These are phyloP conservation scores for Lentinula raphanica DNA, from an alignment of 768 basidiomycete species.

Conservation along the genomic window DNA sequence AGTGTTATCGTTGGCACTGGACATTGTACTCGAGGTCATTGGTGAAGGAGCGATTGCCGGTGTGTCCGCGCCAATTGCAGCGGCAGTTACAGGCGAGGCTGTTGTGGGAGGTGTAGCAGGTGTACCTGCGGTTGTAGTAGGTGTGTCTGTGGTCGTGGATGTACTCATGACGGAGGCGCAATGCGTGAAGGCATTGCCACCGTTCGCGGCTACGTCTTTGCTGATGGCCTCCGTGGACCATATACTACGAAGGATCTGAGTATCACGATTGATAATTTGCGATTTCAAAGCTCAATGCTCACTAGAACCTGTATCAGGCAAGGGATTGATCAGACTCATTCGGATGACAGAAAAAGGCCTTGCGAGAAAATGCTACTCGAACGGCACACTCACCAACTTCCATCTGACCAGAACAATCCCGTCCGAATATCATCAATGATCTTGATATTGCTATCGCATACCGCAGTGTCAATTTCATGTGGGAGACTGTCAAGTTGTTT, in stretches of 20 bases:
- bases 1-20: no score
- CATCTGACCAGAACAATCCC: slow-evolving; percentile 14
- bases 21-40: no score
- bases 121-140: not conserved
- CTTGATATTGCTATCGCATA: slow-evolving; percentile 18
- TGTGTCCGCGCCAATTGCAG: no score
- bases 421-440: slow-evolving; percentile 15
- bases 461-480: slow-evolving; percentile 14
- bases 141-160: not conserved
- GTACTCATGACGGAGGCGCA: slow-evolving; percentile 11
- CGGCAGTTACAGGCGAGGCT: not conserved
- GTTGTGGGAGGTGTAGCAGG: not conserved
- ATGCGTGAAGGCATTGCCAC: slow-evolving; percentile 24
- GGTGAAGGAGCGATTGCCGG: no score
- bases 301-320: slow-evolving; percentile 4
- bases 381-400: slow-evolving; percentile 14
- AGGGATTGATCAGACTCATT: no score
- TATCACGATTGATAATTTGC: not conserved
- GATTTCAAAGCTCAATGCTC: not conserved
- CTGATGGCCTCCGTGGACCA: slow-evolving; percentile 16
- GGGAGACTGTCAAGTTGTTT: slow-evolving; percentile 16
- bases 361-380: no score
- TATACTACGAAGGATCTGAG: slow-evolving; percentile 8
- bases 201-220: slow-evolving; percentile 13
- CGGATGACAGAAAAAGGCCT: no score